phyloP scores from a whole-genome alignment of 2,329 filamentous ascomycete species.

The Trichoderma breve region DNA sequence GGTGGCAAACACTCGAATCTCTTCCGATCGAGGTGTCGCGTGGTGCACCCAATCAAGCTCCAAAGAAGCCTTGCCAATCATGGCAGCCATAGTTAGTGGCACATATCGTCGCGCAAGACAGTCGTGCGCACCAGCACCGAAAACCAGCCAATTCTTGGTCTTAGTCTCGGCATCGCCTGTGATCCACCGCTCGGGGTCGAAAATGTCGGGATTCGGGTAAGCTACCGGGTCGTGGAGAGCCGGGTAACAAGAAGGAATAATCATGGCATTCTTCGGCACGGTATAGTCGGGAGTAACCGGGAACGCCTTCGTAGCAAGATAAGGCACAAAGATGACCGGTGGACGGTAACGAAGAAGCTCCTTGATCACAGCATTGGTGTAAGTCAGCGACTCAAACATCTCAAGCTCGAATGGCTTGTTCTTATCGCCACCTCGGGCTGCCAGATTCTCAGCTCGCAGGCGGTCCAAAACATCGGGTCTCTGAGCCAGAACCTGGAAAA shows the following conservation, averaged over 20 bases:
- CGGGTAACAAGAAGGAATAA: constrained; percentile 4
- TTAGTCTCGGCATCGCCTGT: constrained; percentile 7
- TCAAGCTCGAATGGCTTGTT: not conserved
- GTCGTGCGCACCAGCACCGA: constrained; percentile 6
- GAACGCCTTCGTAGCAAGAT: not conserved
- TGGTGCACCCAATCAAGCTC: constrained; percentile 12
- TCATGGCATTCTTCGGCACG: constrained; percentile 12
- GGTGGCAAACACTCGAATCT: constrained; percentile 11
- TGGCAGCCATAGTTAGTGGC: constrained; percentile 2
- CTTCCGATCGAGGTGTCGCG: not conserved
- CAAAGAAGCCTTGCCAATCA: constrained; percentile 9
- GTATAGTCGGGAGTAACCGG: constrained; percentile 7
- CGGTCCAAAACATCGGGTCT: constrained; percentile 10
- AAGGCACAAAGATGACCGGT: constrained; percentile 10
- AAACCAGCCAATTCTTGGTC: constrained; percentile 12
- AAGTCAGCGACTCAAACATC: constrained; percentile 8
- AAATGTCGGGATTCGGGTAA: not conserved
- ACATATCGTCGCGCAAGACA: constrained; percentile 10
- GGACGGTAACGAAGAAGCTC: constrained; percentile 9
- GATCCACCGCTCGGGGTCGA: constrained; percentile 9
- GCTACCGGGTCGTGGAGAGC: constrained; percentile 4
- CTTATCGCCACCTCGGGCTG: not conserved
- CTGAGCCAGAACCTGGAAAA: constrained; percentile 11
- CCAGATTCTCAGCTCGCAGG: constrained; percentile 2
- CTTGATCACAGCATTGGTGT: constrained; percentile 8